Evolutionary conservation across 2,329 filamentous ascomycete species (phyloP).

Genomic region (Magnaporthiopsis poae): DNA sequence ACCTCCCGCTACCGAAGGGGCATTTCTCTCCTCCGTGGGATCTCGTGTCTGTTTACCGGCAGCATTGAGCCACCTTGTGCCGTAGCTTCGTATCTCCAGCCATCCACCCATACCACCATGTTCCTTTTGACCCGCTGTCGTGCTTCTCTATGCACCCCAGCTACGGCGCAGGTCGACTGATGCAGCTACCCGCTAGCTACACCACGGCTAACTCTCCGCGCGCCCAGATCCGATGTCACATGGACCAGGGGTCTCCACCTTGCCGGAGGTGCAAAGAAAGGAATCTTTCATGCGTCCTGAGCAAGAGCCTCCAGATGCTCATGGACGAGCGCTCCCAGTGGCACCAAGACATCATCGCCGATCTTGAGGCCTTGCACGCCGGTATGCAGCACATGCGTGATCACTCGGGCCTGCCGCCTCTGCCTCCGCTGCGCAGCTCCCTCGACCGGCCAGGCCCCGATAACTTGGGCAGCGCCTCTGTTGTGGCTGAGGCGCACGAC

Average conservation of each 20-base stretch:
- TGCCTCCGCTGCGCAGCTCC: conserved; percentile 6
- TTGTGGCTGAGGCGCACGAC: conserved; percentile 6
- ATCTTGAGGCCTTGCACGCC: conserved; percentile 8
- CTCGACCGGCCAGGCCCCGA: neutral
- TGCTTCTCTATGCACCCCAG: neutral
- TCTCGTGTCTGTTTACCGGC: neutral
- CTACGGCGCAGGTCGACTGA: neutral
- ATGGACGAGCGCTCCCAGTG: conserved; percentile 32
- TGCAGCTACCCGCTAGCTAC: neutral
- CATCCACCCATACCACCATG: neutral
- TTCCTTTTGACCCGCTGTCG: neutral
- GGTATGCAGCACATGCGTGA: conserved; percentile 11
- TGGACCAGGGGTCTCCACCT: conserved; percentile 30
- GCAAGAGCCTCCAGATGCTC: conserved; percentile 31
- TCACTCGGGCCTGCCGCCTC: neutral
- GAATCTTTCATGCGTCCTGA: conserved; percentile 28
- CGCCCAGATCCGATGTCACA: conserved; percentile 30
- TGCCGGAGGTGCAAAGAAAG: conserved; percentile 28
- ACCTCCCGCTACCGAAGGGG: neutral
- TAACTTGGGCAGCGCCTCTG: neutral
- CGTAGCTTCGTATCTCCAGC: too few relatives aligned
- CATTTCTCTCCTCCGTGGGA: neutral
- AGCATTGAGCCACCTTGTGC: too few relatives aligned
- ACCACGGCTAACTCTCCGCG: neutral
- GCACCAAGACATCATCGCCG: conserved; percentile 7